Evolutionary conservation across 225 moss, liverwort and hornwort genomes (phyloP).

Genomic region (Asterella californica): DNA sequence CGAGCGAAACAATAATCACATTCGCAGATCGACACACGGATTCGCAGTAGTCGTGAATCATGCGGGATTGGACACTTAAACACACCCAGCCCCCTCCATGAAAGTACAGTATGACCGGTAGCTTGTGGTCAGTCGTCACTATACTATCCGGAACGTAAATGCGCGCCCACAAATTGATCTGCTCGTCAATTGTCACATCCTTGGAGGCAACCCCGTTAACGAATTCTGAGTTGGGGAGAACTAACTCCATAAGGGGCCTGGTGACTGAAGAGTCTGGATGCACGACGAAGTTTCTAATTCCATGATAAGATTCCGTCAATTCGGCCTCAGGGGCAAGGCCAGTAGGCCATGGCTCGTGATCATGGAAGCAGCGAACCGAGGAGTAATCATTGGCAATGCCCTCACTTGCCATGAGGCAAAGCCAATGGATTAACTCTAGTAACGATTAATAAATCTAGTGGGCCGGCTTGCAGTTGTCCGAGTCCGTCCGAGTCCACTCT

Average conservation of each 20-base stretch:
- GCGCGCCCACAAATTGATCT: constrained; percentile 54
- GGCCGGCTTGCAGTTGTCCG: not conserved
- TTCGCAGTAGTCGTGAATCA: constrained; percentile 24
- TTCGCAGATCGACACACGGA: not conserved
- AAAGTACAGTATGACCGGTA: constrained; percentile 57
- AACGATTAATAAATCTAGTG: not conserved
- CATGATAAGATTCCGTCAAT: constrained; percentile 24
- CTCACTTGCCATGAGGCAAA: constrained; percentile 19
- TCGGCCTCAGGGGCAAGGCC: constrained; percentile 6
- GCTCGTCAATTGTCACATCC: constrained; percentile 46
- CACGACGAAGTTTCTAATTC: constrained; percentile 21
- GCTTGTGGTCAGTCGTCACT: constrained; percentile 29
- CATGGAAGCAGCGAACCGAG: constrained; percentile 9
- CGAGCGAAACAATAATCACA: constrained; percentile 17
- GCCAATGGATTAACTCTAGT: not conserved
- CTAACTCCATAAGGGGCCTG: constrained; percentile 8
- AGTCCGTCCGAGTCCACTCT: not conserved
- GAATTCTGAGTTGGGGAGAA: constrained; percentile 41
- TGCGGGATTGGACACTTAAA: constrained; percentile 4
- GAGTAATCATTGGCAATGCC: constrained; percentile 19
- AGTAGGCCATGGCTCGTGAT: constrained; percentile 1
- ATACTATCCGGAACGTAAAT: constrained; percentile 49
- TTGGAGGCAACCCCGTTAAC: constrained; percentile 51
- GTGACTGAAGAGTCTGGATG: constrained; percentile 19
- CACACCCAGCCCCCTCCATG: constrained; percentile 61